These are phyloP conservation scores for Staphylotrichum tortipilum DNA, from an alignment of 495 filamentous ascomycete species.

Conservation along the genomic window DNA sequence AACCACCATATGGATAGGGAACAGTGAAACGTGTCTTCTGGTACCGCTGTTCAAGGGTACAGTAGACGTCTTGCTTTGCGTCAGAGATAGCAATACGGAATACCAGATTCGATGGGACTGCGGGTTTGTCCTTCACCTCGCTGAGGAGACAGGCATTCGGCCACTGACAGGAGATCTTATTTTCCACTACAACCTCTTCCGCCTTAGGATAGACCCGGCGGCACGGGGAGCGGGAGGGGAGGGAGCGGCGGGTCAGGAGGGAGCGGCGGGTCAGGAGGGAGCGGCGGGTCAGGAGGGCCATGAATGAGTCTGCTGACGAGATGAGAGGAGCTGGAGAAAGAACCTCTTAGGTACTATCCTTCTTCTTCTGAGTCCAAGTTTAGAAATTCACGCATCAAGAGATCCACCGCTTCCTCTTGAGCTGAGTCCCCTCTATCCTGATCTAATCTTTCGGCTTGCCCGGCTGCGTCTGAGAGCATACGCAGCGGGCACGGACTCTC, in stretches of 20 bases:
- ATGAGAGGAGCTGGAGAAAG: too few species aligned
- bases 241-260: too few species aligned
- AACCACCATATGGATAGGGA: not conserved
- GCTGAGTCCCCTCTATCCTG: not conserved
- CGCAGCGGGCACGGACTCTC: not conserved
- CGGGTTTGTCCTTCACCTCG: not conserved
- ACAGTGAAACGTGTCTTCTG: not conserved
- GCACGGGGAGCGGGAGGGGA: too few species aligned
- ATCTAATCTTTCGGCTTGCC: not conserved
- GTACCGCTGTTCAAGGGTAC: not conserved
- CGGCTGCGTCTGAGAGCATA: not conserved
- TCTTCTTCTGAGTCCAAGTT: too few species aligned
- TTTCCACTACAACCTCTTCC: not conserved
- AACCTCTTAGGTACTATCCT: too few species aligned
- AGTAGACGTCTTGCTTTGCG: not conserved
- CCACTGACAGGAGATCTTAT: not conserved
- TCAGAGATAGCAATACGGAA: not conserved
- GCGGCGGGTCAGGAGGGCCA: too few species aligned
- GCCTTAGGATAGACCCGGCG: not conserved
- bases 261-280: too few species aligned
- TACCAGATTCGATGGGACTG: not conserved
- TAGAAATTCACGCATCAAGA: not conserved
- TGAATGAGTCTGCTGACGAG: too few species aligned
- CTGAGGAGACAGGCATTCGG: not conserved
- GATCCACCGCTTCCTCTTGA: not conserved